These are phyloP conservation scores for Backusella macrospora DNA, from an alignment of 192 early-diverging fungal species.

Conservation along the genomic window DNA sequence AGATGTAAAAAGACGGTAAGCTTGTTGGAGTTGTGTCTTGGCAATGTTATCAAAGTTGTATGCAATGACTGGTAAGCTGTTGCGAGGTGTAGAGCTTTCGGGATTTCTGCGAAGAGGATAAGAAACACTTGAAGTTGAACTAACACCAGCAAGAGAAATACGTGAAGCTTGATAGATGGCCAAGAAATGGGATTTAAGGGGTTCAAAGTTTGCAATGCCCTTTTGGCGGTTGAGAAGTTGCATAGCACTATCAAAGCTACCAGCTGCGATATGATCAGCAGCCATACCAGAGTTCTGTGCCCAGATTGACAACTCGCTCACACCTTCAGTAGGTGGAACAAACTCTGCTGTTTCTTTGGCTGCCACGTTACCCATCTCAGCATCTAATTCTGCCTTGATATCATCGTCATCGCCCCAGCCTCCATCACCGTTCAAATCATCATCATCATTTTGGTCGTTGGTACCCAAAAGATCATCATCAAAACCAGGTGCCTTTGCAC, in stretches of 20 bases:
- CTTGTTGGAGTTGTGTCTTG: constrained; percentile 77
- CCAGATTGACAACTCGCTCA: constrained; percentile 74
- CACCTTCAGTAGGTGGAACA: constrained; percentile 76
- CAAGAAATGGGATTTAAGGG: constrained; percentile 88
- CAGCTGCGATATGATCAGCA: constrained; percentile 93
- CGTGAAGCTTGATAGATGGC: constrained; percentile 80
- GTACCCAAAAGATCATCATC: constrained; percentile 26
- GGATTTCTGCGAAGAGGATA: constrained; percentile 72
- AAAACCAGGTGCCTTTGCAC: constrained; percentile 39
- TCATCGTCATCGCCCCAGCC: constrained; percentile 91
- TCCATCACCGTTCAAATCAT: constrained; percentile 81
- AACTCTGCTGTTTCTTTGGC: constrained; percentile 61
- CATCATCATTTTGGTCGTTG: constrained; percentile 53
- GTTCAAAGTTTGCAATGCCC: constrained; percentile 92
- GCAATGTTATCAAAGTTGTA: constrained; percentile 63
- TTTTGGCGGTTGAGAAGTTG: constrained; percentile 88
- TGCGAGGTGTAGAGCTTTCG: constrained; percentile 53
- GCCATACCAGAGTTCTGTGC: constrained; percentile 84
- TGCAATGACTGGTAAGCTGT: constrained; percentile 61
- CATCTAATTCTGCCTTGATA: constrained; percentile 67
- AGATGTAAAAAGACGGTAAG: constrained; percentile 76
- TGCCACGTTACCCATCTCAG: constrained; percentile 59
- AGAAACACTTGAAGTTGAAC: constrained; percentile 61
- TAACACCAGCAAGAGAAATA: constrained; percentile 58
- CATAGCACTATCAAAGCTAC: constrained; percentile 95